Base-by-base conservation (phyloP, 2,329 filamentous ascomycete species). In the Ceratocystis destructans region DNA sequence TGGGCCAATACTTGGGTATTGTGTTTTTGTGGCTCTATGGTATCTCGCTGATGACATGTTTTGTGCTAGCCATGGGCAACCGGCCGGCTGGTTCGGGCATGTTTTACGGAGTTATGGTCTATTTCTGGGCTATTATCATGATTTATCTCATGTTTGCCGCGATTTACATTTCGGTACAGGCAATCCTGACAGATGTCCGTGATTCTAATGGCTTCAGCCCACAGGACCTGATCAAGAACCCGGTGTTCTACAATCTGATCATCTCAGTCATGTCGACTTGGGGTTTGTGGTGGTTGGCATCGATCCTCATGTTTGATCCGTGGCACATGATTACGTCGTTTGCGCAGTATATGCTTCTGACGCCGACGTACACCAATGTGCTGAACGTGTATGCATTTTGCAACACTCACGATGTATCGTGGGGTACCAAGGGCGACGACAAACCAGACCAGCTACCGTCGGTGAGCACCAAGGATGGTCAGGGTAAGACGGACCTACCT, bases 281-380 rank as follows among this genome's bases (percentile, higher is more conserved):
- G 74, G 82, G 95, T 69, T 86, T 99, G 72, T 99, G 92, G 88
- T 83, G 97, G 68, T 77, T 99, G 63, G 88, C 90, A 0, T 96
- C 91, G 7, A 81, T 99, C 70, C 80, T 99, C 71, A 97, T 97
- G 86, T 86, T 97, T 76, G 94, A 99, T 75, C 94, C 94, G 3
- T 99, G 94, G 93, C 94, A 99, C 78, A 97, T 99, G 94, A 96
- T 99, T 81, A 94, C 93, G 74, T 97, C 93, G 3, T 99, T 96
- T 84, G 88, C 88, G n/a, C 86, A 89, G 74, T 99, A 99, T 76
- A 81, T 97, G 72, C 79, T 96, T 67, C 85, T 96, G 74, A 94
- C 94, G 84, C 96, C 93, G 12, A 95, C 91, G 15, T 99, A 96
- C 79, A 93, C 96, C 86, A 99, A 99, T 82, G 94, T 99, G 71